Evolutionary conservation across 2,329 filamentous ascomycete genomes (phyloP).

Genomic region (Aspergillus novoparasiticus): DNA sequence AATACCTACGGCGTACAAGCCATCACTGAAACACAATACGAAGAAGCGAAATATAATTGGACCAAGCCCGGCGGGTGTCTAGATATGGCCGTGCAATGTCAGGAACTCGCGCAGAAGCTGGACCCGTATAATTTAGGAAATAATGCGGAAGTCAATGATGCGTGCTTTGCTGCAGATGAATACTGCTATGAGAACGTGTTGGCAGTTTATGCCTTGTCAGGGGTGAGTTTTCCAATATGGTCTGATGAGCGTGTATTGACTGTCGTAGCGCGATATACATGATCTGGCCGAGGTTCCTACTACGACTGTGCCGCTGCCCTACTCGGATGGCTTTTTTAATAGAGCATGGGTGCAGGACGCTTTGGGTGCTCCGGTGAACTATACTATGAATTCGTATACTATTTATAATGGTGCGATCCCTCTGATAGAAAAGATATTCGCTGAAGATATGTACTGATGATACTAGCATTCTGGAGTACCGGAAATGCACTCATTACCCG

Average conservation of each 20-base stretch:
- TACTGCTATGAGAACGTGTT: conserved; percentile 2
- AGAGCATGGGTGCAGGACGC: not conserved
- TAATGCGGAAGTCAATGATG: not conserved
- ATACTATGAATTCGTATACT: not conserved
- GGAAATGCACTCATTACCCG: conserved; percentile 9
- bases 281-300: not conserved
- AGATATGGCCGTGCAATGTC: not conserved
- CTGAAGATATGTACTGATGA: not conserved
- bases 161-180: not conserved
- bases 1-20: conserved; percentile 63
- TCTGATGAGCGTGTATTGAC: not conserved
- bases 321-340: not conserved
- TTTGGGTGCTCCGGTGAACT: not conserved
- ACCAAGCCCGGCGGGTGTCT: conserved; percentile 1
- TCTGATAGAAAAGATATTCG: accelerated
- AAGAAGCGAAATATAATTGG: not conserved
- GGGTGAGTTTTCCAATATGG: not conserved
- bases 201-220: not conserved
- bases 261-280: not conserved
- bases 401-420: not conserved
- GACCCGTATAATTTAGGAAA: conserved; percentile 2
- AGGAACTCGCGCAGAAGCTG: not conserved
- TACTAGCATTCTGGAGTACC: conserved; percentile 1
- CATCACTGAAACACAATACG: conserved; percentile 35
- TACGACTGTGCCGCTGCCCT: not conserved